Conservation (phyloP, 768 basidiomycete genomes). For the Lactifluus hygrophoroides region DNA sequence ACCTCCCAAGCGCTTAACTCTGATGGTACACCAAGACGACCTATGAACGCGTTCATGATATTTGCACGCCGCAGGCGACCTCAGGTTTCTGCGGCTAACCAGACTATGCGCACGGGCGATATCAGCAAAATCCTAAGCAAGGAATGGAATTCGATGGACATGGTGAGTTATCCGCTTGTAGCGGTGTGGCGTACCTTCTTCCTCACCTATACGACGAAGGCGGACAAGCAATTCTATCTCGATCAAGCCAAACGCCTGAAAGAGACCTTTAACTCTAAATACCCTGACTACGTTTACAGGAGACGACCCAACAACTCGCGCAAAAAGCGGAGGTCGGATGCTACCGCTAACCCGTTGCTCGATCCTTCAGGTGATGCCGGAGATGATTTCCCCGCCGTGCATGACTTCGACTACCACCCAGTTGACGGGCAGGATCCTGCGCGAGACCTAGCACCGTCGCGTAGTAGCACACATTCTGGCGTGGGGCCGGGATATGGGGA, state of each 20-base stretch:
- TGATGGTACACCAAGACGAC: constrained; percentile 82
- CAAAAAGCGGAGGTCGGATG: constrained; percentile 43
- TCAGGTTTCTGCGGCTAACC: constrained; percentile 80
- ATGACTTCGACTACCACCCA: constrained; percentile 32
- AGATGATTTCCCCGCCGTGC: constrained; percentile 24
- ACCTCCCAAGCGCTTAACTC: constrained; percentile 76
- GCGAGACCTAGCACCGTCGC: constrained; percentile 23
- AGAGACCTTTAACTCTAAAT: constrained; percentile 76
- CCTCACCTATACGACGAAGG: constrained; percentile 31
- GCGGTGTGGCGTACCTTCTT: not conserved
- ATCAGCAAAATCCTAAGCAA: constrained; percentile 82
- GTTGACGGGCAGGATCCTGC: constrained; percentile 28
- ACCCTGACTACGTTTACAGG: constrained; percentile 86
- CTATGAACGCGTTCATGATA: constrained; percentile 95
- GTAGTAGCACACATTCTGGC: constrained; percentile 20
- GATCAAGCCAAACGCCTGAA: constrained; percentile 81
- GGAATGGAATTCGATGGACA: constrained; percentile 76
- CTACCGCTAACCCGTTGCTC: constrained; percentile 24
- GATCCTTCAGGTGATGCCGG: constrained; percentile 29
- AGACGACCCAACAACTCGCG: constrained; percentile 83
- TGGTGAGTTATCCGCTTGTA: constrained; percentile 37
- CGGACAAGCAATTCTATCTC: constrained; percentile 80
- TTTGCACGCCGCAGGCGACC: constrained; percentile 76
- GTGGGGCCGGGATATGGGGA: constrained; percentile 17
- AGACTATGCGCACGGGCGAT: constrained; percentile 84